Conservation (phyloP, 2,329 filamentous ascomycete genomes). For the Aspergillus cejpii region DNA sequence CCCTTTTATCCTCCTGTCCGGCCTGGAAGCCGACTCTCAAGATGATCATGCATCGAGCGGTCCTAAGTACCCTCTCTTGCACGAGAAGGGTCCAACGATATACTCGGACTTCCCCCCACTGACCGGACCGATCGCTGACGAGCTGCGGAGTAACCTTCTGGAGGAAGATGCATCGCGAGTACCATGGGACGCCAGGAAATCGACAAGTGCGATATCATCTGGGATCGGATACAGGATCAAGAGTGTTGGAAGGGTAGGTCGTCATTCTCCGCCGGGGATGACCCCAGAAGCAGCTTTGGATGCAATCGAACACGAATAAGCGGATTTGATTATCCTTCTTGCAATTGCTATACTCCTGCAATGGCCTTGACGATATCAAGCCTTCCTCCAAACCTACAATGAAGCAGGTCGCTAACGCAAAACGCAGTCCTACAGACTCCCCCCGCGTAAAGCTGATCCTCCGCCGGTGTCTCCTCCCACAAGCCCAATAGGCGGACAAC, state of each 20-base stretch:
- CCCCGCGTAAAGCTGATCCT: conserved; percentile 57
- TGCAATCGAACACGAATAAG: neutral
- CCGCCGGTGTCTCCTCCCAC: conserved; percentile 47
- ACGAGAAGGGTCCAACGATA: conserved; percentile 55
- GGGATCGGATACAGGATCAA: conserved; percentile 60
- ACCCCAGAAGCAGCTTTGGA: neutral
- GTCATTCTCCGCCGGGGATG: conserved; percentile 6
- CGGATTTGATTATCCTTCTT: neutral
- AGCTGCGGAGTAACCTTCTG: conserved; percentile 60
- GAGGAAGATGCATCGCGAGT: conserved; percentile 57
- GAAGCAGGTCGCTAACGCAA: conserved; percentile 13
- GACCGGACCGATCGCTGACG: conserved; percentile 57
- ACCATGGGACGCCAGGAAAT: conserved; percentile 60
- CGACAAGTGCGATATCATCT: conserved; percentile 43
- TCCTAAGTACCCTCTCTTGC: conserved; percentile 47
- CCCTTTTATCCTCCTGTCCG: conserved; percentile 75
- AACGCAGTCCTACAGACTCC: conserved; percentile 48
- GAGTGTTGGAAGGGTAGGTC: conserved; percentile 72
- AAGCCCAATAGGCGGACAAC: conserved; percentile 47
- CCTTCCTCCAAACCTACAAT: neutral
- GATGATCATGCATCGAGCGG: conserved; percentile 25
- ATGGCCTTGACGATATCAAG: neutral
- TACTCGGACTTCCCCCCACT: conserved; percentile 65
- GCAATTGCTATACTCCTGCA: neutral
- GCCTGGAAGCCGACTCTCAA: conserved; percentile 49